Percentiles rank a stretch among this genome's conserved stretches.
phyloP scores from a whole-genome alignment of 768 basidiomycete species.

The Boletellus emodensis region DNA sequence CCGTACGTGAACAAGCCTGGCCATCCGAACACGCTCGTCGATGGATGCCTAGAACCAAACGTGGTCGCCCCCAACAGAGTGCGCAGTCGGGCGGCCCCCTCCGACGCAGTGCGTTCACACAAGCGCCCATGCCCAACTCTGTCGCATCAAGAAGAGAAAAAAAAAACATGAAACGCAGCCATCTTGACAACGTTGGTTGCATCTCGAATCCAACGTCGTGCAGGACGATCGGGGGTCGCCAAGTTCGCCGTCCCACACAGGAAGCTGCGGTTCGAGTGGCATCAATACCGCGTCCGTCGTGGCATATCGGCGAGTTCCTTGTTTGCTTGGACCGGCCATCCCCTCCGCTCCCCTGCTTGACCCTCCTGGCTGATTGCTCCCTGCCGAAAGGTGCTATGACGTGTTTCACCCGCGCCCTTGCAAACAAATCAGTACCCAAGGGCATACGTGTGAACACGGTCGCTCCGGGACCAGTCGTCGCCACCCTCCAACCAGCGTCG shows the following conservation, averaged over 20 bases:
- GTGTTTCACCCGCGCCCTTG: slow-evolving; percentile 53
- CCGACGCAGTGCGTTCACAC: too few species aligned
- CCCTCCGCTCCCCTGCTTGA: not conserved
- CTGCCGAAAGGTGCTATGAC: slow-evolving; percentile 60
- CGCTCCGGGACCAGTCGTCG: slow-evolving; percentile 52
- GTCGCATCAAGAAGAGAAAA: slow-evolving; percentile 39
- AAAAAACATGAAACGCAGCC: slow-evolving; percentile 40
- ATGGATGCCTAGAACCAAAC: slow-evolving; percentile 50
- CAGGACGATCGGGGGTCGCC: slow-evolving; percentile 52
- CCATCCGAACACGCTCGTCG: slow-evolving; percentile 53
- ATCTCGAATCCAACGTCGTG: slow-evolving; percentile 44
- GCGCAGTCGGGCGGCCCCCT: too few species aligned
- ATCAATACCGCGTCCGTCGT: slow-evolving; percentile 60
- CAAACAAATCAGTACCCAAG: slow-evolving; percentile 49
- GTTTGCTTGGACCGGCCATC: not conserved
- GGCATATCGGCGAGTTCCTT: slow-evolving; percentile 33
- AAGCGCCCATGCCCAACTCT: too few species aligned
- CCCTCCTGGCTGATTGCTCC: slow-evolving; percentile 44
- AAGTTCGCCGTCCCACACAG: slow-evolving; percentile 56
- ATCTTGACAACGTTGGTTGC: slow-evolving; percentile 46
- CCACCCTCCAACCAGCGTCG: slow-evolving; percentile 55
- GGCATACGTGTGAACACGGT: slow-evolving; percentile 56
- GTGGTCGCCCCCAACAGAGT: not conserved
- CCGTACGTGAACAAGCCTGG: slow-evolving; percentile 44
- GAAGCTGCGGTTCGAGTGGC: slow-evolving; percentile 52